A percentile compares a stretch with the other conserved stretches of the same genome.
These are phyloP conservation scores for Endotrypanum monterogeii DNA, from an alignment of 208 protist species.

Conservation along the genomic window DNA sequence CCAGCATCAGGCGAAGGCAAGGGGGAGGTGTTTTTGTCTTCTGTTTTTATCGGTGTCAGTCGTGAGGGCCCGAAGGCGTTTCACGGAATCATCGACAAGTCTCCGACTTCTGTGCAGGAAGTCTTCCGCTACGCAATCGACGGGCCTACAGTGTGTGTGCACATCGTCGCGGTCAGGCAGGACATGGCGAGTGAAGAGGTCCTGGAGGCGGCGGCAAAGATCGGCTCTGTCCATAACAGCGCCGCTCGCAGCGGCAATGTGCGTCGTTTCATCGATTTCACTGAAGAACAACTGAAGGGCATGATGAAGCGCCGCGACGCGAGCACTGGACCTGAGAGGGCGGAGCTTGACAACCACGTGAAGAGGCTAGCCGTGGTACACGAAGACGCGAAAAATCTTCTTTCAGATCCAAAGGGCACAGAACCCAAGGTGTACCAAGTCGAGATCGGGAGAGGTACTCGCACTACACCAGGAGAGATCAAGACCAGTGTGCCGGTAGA, in stretches of 20 bases:
- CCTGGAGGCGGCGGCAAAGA: conserved; percentile 31
- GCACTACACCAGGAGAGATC: background rate
- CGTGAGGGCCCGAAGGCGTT: conserved; percentile 33
- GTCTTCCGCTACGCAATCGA: conserved; percentile 55
- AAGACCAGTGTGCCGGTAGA: background rate
- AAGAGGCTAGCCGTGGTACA: conserved; percentile 40
- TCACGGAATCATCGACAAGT: conserved; percentile 33
- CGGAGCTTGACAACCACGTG: conserved; percentile 28
- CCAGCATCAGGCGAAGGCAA: conserved; percentile 6
- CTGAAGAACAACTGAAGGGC: conserved; percentile 26
- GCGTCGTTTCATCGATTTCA: conserved; percentile 62
- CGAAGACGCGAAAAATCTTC: conserved; percentile 37
- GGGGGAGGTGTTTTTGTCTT: conserved; percentile 48
- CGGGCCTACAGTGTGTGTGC: conserved; percentile 41
- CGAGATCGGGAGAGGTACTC: conserved; percentile 6
- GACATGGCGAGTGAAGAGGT: conserved; percentile 23
- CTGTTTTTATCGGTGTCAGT: conserved; percentile 47
- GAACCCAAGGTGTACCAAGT: conserved; percentile 43
- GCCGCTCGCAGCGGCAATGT: conserved; percentile 65
- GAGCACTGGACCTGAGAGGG: conserved; percentile 30
- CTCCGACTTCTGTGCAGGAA: conserved; percentile 21
- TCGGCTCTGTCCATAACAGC: conserved; percentile 47
- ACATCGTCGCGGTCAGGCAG: conserved; percentile 38
- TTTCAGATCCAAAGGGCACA: conserved; percentile 41
- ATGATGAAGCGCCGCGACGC: conserved; percentile 27